phyloP scores from a whole-genome alignment of 805 yeast genomes.

The Hanseniaspora osmophila region DNA sequence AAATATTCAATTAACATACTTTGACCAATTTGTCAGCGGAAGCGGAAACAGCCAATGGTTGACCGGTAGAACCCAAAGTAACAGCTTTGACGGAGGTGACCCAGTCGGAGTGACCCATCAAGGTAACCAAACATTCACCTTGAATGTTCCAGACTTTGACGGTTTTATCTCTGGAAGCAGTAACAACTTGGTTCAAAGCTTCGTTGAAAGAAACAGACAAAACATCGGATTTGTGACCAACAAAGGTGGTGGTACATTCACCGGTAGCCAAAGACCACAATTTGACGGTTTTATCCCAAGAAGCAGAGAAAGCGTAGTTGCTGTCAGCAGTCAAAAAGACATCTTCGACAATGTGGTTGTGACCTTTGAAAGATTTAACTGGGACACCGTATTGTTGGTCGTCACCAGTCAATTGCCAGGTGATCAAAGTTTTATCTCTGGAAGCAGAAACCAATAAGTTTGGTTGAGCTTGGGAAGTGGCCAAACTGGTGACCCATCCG shows the following conservation, averaged over 20 bases:
- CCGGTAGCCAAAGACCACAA: conserved; percentile 95
- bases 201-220: conserved; percentile 91
- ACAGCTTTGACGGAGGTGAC: conserved; percentile 96
- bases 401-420: conserved; percentile 94
- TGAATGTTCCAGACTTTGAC: conserved; percentile 98
- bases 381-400: conserved; percentile 97
- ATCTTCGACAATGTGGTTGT: conserved; percentile 97
- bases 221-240: conserved; percentile 96
- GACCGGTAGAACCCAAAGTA: conserved; percentile 29
- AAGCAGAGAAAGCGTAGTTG: conserved; percentile 92
- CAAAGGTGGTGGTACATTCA: conserved; percentile 85
- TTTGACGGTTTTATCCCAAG: conserved; percentile 99
- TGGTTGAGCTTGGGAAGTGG: conserved; percentile 97
- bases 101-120: conserved; percentile 97
- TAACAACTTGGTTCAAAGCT: conserved; percentile 93
- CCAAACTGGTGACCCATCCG: conserved; percentile 97
- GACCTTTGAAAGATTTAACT: conserved; percentile 93
- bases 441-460: conserved; percentile 95
- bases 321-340: conserved; percentile 97
- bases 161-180: conserved; percentile 98
- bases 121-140: conserved; percentile 91
- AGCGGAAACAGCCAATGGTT: conserved; percentile 80
- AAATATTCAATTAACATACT: conserved; percentile 50
- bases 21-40: conserved; percentile 98
- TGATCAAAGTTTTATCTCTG: conserved; percentile 96